Evolutionary conservation across 495 filamentous ascomycete genomes (phyloP), one percentile per base, ranked within the genome.

Genomic region (Podospora pseudopauciseta): DNA sequence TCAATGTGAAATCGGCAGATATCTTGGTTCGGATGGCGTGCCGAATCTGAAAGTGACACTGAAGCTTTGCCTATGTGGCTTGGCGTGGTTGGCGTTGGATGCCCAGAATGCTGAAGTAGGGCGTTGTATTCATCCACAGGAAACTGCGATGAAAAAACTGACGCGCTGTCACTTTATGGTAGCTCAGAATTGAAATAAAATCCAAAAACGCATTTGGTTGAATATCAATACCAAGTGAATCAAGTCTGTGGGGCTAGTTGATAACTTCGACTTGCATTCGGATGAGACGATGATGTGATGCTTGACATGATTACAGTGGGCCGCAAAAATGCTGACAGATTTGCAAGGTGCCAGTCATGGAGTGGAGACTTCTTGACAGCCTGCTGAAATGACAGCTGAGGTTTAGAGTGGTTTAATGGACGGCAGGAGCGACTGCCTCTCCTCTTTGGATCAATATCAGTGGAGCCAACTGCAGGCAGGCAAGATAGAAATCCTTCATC

Each of bases 21-120:
- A 28, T 61, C 27, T 61, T 49, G 59, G 59, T 61, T 61, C 59
- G 59, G 59, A 28, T 61, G 59, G 30, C 30, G 59, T 61, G 59
- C 59, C 59, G 59, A 61, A 61, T 61, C 27, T 60, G 16, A 30
- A 61, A 30, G 27, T 32, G 59, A 61, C 59, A 30, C 59, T 18
- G 30, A 28, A 61, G 18, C 59, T 20, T 61, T 26, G 59, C 26
- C 15, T 49, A 61, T 26, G 56, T 19, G 20, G 15, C 19, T 27
- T 58, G n/a, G 56, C 1, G 5, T 20, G 5, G 56, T 58, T 49
- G 39, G 13, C 39, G 39, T 49, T 49, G 39, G 39, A 49, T 16
- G 39, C 39, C 39, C 39, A 49, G 39, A 11, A 49, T 11, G 13
- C 39, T 13, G 39, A 2, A 49, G 39, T 18, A 11, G 39, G 34